Evolutionary conservation across 495 filamentous ascomycete species (phyloP).

Genomic region (Apodospora peruviana): DNA sequence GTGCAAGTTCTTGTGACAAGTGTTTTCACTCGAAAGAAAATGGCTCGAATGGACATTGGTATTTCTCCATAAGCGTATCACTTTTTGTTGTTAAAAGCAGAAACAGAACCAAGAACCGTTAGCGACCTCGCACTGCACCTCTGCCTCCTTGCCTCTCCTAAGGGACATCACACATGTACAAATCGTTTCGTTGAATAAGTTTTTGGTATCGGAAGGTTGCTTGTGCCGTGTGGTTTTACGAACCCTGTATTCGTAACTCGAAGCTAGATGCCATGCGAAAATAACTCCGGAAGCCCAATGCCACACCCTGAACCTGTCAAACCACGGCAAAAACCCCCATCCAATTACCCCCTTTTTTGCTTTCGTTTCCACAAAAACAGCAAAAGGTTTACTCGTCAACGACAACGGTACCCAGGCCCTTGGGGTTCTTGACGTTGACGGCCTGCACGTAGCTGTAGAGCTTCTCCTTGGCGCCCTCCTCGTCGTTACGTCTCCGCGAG

Average conservation of each 20-base stretch:
- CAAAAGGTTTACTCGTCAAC: conserved; percentile 49
- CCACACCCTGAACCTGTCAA: conserved; percentile 37
- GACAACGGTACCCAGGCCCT: conserved; percentile 87
- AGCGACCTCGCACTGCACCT: conserved; percentile 7
- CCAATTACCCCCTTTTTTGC: conserved; percentile 27
- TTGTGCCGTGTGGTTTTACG: conserved; percentile 30
- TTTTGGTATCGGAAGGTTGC: conserved; percentile 29
- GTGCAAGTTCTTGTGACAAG: conserved; percentile 10
- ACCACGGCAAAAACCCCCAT: conserved; percentile 19
- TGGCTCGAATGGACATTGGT: conserved; percentile 21
- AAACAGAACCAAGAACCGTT: conserved; percentile 5
- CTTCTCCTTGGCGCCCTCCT: conserved; percentile 97
- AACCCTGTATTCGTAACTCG: conserved; percentile 44
- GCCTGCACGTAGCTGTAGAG: conserved; percentile 99
- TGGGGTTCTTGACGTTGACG: conserved; percentile 97
- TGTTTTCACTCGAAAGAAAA: conserved; percentile 25
- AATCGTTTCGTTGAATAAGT: conserved; percentile 9
- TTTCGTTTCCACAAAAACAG: no score
- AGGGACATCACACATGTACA: not conserved
- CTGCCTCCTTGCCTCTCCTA: conserved; percentile 6
- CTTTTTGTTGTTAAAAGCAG: conserved; percentile 8
- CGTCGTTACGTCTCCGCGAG: conserved; percentile 98
- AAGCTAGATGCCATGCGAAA: conserved; percentile 48
- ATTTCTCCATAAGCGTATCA: conserved; percentile 27
- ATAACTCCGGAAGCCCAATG: conserved; percentile 45